A percentile compares a stretch with the other conserved stretches of the same genome.
Evolutionary conservation across 2,329 filamentous ascomycete genomes (phyloP).

Genomic region (Chaetomium olivaceum): DNA sequence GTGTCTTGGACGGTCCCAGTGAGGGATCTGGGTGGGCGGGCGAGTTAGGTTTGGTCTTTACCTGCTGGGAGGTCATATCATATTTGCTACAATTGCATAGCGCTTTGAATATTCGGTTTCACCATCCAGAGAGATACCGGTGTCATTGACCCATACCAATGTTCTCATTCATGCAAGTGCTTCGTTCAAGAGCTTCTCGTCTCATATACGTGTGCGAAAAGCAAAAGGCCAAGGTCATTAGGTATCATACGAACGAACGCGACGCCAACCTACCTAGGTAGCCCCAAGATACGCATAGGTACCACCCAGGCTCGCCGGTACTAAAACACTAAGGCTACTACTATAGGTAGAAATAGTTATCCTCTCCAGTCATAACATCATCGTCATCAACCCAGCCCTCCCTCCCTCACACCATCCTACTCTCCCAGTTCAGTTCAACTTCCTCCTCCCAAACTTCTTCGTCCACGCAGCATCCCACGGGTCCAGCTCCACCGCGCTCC

Average conservation of each 20-base stretch:
- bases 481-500: constrained; percentile 50
- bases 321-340: constrained; percentile 2
- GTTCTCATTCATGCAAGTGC: background rate
- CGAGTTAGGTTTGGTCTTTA: background rate
- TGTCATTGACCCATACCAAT: background rate
- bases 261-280: background rate
- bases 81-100: background rate
- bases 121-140: background rate
- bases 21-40: background rate
- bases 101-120: background rate
- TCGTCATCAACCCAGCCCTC: background rate
- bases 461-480: constrained; percentile 49
- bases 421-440: background rate
- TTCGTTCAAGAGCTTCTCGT: background rate
- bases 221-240: background rate
- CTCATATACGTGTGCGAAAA: background rate
- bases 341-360: background rate
- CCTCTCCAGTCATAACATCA: background rate
- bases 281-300: background rate
- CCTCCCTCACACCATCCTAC: background rate
- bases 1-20: background rate
- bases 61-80: background rate
- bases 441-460: constrained; percentile 47
- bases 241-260: background rate
- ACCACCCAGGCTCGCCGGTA: background rate